Evolutionary conservation across 1,284 basidiomycete species (phyloP), one percentile per base, ranked within the genome.

Genomic region (Xerocomus nothofagi): DNA sequence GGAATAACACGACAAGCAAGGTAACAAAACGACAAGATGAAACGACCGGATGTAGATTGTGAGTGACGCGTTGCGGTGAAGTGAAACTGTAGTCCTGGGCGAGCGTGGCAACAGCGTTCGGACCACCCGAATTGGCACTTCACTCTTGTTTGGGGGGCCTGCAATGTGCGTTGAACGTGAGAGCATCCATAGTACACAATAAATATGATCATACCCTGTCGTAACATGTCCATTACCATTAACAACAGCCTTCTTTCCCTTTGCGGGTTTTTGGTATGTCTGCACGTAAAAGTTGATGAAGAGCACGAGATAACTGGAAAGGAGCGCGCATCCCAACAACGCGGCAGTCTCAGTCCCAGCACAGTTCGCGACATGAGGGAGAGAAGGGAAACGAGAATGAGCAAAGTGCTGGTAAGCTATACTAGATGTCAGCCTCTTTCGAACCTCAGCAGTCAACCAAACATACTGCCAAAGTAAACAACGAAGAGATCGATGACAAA

Each of bases 401-500:
- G 83, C 82, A 64, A 90, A 91, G 73, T 93, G 92, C 49, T 84
- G 83, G 72, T 94, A 96, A 31, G 89, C 92, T 93, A 58, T 56
- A 48, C 47, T 34, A 57, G 39, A n/a, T 39, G 50, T 63, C 41
- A 61, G 57, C 41, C 55, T 24, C 27, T 17, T 23, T 26, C 24
- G 2, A 10, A 12, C 23, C 31, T 44, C 20, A 27, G 41, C 49
- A 49, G 9, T 39, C 43, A 54, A 52, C 55, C 44, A 47, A 32
- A 85, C 93, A 60, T 66, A 92, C 93, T 94, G 65, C 91, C 93
- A 63, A 94, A 96, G 79, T 95, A 98, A 59, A 94, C 91, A 56
- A 89, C 74, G 68, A 81, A 81, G 32, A 98, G 74, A 73, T 98
- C 94, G 62, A 98, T 87, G 57, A 98, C 71, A 67, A 98, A 98